Base-by-base conservation (phyloP, 108 stramenopile species). In the Cyclotella sp. region DNA sequence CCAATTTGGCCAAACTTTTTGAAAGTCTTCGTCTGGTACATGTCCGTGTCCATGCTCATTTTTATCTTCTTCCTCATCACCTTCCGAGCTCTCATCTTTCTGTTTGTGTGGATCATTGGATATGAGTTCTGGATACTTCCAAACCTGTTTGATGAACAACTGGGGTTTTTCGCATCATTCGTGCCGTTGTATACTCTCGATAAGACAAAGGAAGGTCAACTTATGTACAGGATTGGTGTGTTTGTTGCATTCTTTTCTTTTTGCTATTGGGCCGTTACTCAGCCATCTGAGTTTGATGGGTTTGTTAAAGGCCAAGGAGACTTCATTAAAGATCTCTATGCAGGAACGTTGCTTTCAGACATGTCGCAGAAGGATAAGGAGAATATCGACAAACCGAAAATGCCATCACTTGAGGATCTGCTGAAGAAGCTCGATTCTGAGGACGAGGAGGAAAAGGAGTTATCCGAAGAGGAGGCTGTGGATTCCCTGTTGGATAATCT, bases 271-370 rank as follows among this genome's bases (percentile, higher is more conserved):
- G 98, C 98, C 16, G 92, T 97, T 22, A 97, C 95, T 3, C 99
- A 99, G 82, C 99, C 99, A 10, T 98, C 98, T 0, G 99, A 99
- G 82, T 99, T 99, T 76, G 99, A 99, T 87, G 96, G 91, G 5
- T 97, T 98, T 85, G 94, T 97, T 24, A 61, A 89, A 22, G 98
- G 93, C 4, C 99, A 99, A 79, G 97, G 94, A 40, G 98, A 98
- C 72, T 99, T 99, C 80, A 85, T 99, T 78, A 95, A 96, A 70
- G 99, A 99, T 81, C 86, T 99, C 54, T 99, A 99, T 81, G 93
- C 94, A 9, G 99, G 99, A 51, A 99, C 97, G 40, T 85, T 99
- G 68, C 82, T 99, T 28, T 93, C 95, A 18, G 98, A 98, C 70
- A 93, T 97, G 82, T 91, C 97, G 18, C 96, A 98, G 72, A 85